A percentile compares a stretch with the other conserved stretches of the same genome.
Evolutionary conservation across 2,329 filamentous ascomycete genomes (phyloP).

Genomic region (Aspergillus udagawae): DNA sequence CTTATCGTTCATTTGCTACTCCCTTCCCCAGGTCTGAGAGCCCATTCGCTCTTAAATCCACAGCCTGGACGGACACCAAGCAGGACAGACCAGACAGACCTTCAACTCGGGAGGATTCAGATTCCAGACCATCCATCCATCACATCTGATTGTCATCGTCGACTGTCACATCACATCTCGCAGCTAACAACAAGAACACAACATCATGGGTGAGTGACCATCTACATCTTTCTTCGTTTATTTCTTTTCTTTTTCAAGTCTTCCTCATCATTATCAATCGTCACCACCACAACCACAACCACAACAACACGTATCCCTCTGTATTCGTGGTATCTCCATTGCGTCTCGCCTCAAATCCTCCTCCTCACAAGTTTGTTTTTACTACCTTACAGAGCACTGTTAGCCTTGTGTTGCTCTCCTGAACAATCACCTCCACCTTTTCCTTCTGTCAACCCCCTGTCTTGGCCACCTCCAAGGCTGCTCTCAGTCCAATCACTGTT

Average conservation of each 20-base stretch:
- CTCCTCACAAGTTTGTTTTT: no score
- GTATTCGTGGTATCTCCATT: not conserved
- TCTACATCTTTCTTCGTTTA: slow-evolving; percentile 3
- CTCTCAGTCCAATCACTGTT: not conserved
- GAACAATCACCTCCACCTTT: slow-evolving; percentile 1
- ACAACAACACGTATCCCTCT: not conserved
- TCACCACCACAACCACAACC: slow-evolving; percentile 1
- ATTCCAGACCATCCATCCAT: slow-evolving; percentile 8
- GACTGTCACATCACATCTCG: slow-evolving; percentile 5
- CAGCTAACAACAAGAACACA: not conserved
- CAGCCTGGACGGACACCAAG: not conserved
- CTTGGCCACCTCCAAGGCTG: slow-evolving; percentile 1
- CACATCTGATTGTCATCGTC: slow-evolving; percentile 5
- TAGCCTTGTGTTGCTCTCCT: slow-evolving; percentile 5
- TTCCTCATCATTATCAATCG: slow-evolving; percentile 1
- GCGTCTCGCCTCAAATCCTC: not conserved
- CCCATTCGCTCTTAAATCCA: not conserved
- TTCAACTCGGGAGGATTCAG: not conserved
- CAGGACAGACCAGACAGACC: not conserved
- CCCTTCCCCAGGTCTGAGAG: not conserved
- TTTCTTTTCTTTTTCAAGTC: slow-evolving; percentile 12
- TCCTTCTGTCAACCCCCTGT: slow-evolving; percentile 3
- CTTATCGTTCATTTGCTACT: not conserved
- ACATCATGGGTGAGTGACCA: slow-evolving; percentile 18
- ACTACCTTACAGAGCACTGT: not conserved